These are phyloP conservation scores for Ballota nigra DNA, from an alignment of 257 asterid species.

Conservation along the genomic window DNA sequence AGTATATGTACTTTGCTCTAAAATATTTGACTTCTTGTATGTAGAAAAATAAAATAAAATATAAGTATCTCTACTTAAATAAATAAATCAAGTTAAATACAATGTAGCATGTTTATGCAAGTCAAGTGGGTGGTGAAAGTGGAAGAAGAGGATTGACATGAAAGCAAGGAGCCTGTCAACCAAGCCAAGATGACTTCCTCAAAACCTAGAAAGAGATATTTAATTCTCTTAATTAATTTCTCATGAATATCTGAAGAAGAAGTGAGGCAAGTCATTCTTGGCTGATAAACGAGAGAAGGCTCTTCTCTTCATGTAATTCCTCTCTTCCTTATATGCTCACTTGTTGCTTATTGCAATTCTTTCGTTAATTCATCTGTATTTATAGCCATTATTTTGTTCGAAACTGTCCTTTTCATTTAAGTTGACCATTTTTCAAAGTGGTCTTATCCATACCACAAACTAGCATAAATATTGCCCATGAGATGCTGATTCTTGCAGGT, in stretches of 20 bases:
- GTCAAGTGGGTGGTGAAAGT: not conserved
- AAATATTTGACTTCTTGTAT: too few relatives aligned
- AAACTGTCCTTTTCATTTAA: not conserved
- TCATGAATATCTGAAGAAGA: not conserved
- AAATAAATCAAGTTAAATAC: too few relatives aligned
- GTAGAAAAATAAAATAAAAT: too few relatives aligned
- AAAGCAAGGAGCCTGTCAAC: slow-evolving; percentile 9
- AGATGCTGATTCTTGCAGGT: too few relatives aligned
- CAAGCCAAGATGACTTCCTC: slow-evolving; percentile 23
- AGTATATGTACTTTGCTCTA: too few relatives aligned
- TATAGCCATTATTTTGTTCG: not conserved
- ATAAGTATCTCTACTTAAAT: too few relatives aligned
- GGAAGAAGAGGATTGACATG: slow-evolving; percentile 22
- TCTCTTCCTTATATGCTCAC: slow-evolving; percentile 13
- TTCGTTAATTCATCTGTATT: not conserved
- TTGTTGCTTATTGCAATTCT: not conserved
- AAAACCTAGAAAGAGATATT: not conserved
- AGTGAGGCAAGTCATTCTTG: slow-evolving; percentile 33
- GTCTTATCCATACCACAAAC: not conserved
- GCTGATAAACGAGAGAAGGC: slow-evolving; percentile 14
- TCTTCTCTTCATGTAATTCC: slow-evolving; percentile 27
- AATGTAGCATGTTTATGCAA: too few relatives aligned
- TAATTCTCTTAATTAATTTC: too few relatives aligned
- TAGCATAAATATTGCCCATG: not conserved
- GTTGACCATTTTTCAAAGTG: not conserved